These are phyloP conservation scores for Colletotrichum viniferum DNA, from an alignment of 2,329 filamentous ascomycete species.

Conservation along the genomic window DNA sequence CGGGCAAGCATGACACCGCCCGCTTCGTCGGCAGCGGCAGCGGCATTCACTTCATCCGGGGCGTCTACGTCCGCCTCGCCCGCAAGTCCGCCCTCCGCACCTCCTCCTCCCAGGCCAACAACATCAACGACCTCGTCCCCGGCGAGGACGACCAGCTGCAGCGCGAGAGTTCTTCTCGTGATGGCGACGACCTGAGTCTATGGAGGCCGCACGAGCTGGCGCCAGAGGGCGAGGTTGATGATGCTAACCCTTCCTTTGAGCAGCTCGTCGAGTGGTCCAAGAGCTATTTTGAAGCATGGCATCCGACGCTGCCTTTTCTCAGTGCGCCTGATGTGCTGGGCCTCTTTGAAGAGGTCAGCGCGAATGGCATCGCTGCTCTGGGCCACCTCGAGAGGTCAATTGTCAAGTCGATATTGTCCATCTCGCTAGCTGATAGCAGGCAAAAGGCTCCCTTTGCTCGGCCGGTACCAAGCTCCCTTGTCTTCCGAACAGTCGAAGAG, in stretches of 20 bases:
- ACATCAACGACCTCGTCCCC: conserved; percentile 49
- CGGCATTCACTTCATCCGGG: conserved; percentile 63
- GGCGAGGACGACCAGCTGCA: conserved; percentile 60
- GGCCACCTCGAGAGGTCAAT: conserved; percentile 43
- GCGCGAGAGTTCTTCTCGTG: background rate
- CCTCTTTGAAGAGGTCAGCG: conserved; percentile 47
- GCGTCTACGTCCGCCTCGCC: conserved; percentile 55
- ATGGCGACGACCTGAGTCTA: conserved; percentile 28
- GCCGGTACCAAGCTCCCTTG: conserved; percentile 43
- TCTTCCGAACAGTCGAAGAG: conserved; percentile 54
- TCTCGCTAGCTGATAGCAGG: conserved; percentile 56
- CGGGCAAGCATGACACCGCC: conserved; percentile 48
- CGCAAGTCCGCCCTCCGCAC: conserved; percentile 24
- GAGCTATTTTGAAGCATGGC: conserved; percentile 63
- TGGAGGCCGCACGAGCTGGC: conserved; percentile 42
- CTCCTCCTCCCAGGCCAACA: background rate
- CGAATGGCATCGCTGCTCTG: conserved; percentile 31
- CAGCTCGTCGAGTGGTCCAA: conserved; percentile 53
- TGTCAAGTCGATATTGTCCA: conserved; percentile 54
- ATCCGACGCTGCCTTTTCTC: conserved; percentile 60
- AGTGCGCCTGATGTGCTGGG: conserved; percentile 56
- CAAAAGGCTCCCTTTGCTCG: conserved; percentile 35
- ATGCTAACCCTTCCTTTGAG: conserved; percentile 43
- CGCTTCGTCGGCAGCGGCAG: conserved; percentile 63
- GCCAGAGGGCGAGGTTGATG: background rate